Base-by-base conservation (phyloP, 345 rosid genomes). In the Clausena lansium region DNA sequence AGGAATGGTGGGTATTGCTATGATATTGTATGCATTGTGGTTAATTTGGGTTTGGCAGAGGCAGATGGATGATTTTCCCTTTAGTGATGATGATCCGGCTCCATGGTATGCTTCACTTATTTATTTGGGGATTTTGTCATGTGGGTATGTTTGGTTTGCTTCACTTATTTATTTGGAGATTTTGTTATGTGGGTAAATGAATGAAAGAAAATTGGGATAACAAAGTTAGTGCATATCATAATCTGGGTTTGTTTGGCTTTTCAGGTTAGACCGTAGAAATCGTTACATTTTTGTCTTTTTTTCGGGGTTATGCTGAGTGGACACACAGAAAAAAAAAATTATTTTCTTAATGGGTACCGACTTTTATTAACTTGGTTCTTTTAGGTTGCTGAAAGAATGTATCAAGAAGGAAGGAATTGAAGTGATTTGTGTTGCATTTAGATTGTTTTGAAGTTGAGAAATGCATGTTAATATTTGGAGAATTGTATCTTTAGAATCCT, bases 1-100 rank as follows among this genome's bases (percentile, higher is more conserved):
- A 10, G 99, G 98, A 33, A 92, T 96, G 95, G 91, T 88, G 80
- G 99, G 98, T n/a, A 45, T 91, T 39, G 92, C 91, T 28, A 86
- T 88, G 94, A 78, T 96, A 19, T 64, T 94, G 73, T 91, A 90
- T 81, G 81, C 90, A 17, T 84, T 88, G 70, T 94, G 98, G 98
- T 81, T 94, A 33, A 83, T 92, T 68, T 83, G 89, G 84, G 88
- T 83, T 78, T 94, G 99, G 99, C 83, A 87, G 76, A 85, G 86
- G 74, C 84, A 90, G 79, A 82, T 77, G 77, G 93, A 90, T 55
- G 83, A 81, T 58, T 77, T 85, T 3, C 97, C 95, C 24, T 81
- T 87, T 67, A 76, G 65, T 36, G 90, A 64, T 67, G 89, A 86
- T 78, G 76, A 77, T 65, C 86, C 85, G 38, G 82, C 80, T 81